phyloP scores from a whole-genome alignment of 768 basidiomycete species.

The Suillus tomentosus region DNA sequence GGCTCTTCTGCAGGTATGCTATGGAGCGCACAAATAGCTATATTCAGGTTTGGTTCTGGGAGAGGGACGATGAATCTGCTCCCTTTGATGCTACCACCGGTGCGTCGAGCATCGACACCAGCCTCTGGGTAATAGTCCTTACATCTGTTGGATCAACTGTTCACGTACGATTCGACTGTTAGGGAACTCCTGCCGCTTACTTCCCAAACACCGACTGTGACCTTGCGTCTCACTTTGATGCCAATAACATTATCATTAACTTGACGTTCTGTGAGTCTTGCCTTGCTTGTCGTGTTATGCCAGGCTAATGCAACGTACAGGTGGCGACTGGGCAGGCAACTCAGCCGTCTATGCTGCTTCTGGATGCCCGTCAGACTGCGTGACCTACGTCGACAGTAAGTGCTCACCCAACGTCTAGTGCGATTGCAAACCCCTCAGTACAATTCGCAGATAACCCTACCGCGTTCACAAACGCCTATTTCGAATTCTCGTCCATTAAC shows the following conservation, averaged over 20 bases:
- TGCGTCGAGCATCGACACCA: conserved; percentile 21
- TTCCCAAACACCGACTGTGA: conserved; percentile 44
- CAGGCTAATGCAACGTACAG: conserved; percentile 16
- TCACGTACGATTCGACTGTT: neutral
- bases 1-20: conserved; percentile 35
- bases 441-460: conserved; percentile 34
- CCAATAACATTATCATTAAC: conserved; percentile 37
- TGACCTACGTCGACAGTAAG: conserved; percentile 34
- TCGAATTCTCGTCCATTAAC: conserved; percentile 39
- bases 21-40: conserved; percentile 35
- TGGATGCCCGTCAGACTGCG: conserved; percentile 33
- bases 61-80: conserved; percentile 30
- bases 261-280: conserved; percentile 34
- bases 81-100: conserved; percentile 36
- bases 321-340: conserved; percentile 34
- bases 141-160: neutral
- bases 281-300: neutral
- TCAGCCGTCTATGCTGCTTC: conserved; percentile 28
- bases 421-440: neutral
- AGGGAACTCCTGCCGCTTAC: conserved; percentile 38
- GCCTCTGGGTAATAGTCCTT: conserved; percentile 23
- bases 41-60: conserved; percentile 47
- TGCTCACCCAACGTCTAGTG: neutral
- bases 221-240: conserved; percentile 37
- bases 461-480: conserved; percentile 45